Evolutionary conservation across 2,329 filamentous ascomycete species (phyloP), one percentile per base, ranked within the genome.

Genomic region (Paecilomyces formosus): DNA sequence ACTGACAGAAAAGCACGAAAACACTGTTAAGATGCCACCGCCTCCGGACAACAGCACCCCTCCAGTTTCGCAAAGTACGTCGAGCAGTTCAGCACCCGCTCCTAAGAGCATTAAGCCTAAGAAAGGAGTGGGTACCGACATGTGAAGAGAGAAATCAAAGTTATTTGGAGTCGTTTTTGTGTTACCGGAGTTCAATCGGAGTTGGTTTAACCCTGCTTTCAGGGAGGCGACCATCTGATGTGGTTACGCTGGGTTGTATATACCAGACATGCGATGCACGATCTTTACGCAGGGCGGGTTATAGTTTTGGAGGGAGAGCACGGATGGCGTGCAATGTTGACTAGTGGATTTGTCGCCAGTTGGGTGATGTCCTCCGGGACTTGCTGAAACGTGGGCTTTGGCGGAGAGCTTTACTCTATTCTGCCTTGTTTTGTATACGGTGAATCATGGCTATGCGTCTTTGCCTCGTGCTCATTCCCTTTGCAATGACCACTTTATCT

Each of bases 1-100:
- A 55, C 85, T 93, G 55, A 88, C 89, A 58, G 89, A 92, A 74
- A 93, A 92, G 83, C 90, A 90, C 66, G 72, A 62, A n/a, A 62
- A 62, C 54, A 45, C 61, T 26, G 30, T 31, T 31, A 49, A 59
- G n/a, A 30, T 61, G 55, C 53, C 60, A 39, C 58, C 58, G 15
- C 54, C 57, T 22, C 33, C 55, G 0, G 55, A 56, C 21, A 26
- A n/a, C 28, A 53, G 18, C 49, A 15, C 7, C 7, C n/a, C n/a
- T 33, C 22, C 18, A 26, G 31, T 9, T 22, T 51, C 15, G n/a
- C 24, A 21, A 50, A 52, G 45, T n/a, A 57, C 31, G 8, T 26
- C 53, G 51, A 15, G 6, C 30, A 9, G 26, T 54, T 1, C 52
- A 52, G 2, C 58, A 55, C 15, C 58, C 56, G 18, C 58, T 54